Evolutionary conservation across 1,284 basidiomycete species (phyloP).

Genomic region (Cutaneotrichosporon sp.): DNA sequence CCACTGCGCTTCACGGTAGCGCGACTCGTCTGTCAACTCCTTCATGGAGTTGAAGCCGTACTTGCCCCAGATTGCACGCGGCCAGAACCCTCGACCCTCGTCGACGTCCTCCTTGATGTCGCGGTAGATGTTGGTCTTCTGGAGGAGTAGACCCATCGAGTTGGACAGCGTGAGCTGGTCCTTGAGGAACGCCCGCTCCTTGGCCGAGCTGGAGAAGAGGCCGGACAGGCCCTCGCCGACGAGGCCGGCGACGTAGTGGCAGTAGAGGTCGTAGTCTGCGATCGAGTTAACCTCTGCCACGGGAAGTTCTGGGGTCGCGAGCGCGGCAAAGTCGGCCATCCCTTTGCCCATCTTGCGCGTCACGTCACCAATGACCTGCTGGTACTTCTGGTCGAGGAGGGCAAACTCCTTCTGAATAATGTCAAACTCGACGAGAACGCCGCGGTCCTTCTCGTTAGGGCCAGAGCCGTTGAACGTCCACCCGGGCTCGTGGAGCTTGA

Average conservation of each 20-base stretch:
- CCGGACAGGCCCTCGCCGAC: conserved; percentile 95
- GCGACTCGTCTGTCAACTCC: conserved; percentile 53
- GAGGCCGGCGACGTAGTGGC: conserved; percentile 97
- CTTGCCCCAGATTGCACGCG: conserved; percentile 81
- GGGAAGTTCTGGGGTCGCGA: conserved; percentile 67
- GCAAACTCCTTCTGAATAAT: conserved; percentile 80
- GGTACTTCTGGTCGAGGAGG: conserved; percentile 68
- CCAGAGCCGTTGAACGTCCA: conserved; percentile 86
- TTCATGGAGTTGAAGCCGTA: conserved; percentile 64
- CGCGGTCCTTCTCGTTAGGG: conserved; percentile 85
- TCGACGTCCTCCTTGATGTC: conserved; percentile 93
- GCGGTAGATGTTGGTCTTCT: conserved; percentile 98
- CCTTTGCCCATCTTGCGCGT: conserved; percentile 83
- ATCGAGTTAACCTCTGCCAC: conserved; percentile 69
- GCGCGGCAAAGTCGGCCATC: conserved; percentile 93
- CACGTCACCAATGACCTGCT: conserved; percentile 78
- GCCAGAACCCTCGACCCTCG: conserved; percentile 90
- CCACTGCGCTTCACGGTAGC: conserved; percentile 67
- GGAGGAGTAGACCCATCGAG: conserved; percentile 93
- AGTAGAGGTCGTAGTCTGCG: conserved; percentile 92
- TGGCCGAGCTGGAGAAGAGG: conserved; percentile 81
- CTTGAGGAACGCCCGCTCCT: conserved; percentile 75
- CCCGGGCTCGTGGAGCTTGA: conserved; percentile 74
- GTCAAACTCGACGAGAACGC: conserved; percentile 83
- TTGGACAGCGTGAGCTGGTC: conserved; percentile 85